Evolutionary conservation across 768 basidiomycete genomes (phyloP), one percentile per base, ranked within the genome.

Genomic region (Russula emetica): DNA sequence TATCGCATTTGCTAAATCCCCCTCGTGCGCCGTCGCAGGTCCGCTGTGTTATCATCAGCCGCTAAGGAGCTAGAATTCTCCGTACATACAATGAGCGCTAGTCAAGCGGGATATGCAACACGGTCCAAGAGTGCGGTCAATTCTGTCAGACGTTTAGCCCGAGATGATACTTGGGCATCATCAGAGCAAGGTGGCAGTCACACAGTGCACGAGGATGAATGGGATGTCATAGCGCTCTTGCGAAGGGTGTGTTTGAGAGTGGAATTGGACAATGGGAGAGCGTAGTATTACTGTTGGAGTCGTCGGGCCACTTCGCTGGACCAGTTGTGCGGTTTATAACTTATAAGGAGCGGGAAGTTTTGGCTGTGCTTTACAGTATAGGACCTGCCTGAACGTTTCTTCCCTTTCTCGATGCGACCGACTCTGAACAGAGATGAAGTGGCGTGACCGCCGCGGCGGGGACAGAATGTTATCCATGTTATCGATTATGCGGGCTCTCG

Each of bases 61-160:
- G 81, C 85, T 5, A 76, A 72, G 57, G 73, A 75, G 36, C 71
- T 85, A 9, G 87, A 88, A 62, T 79, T 80, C 61, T 72, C 63
- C 5, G 76, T 75, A 1, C 76, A 81, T 49, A 76, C 78, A 0
- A 78, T 85, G 75, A 81, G 80, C 18, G 78, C 78, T 49, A 85
- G 83, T 0, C 66, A 70, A 10, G 72, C 74, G 2, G 85, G 85
- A 10, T 88, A 89, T 50, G 55, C 5, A n/a, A 36, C 74, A 73
- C 59, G 66, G 20, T 61, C 63, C 5, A 28, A 4, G n/a, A 34
- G 51, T 13, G 58, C 38, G 5, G 45, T 61, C 28, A 49, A 45
- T 28, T 44, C 55, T 26, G 36, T 66, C n/a, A 55, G 45, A 56
- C 32, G 34, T 13, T 47, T 67, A 20, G 32, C 18, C 13, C 44